Conservation (phyloP, 176 grass and related monocot genomes). For the Zoysia japonica region DNA sequence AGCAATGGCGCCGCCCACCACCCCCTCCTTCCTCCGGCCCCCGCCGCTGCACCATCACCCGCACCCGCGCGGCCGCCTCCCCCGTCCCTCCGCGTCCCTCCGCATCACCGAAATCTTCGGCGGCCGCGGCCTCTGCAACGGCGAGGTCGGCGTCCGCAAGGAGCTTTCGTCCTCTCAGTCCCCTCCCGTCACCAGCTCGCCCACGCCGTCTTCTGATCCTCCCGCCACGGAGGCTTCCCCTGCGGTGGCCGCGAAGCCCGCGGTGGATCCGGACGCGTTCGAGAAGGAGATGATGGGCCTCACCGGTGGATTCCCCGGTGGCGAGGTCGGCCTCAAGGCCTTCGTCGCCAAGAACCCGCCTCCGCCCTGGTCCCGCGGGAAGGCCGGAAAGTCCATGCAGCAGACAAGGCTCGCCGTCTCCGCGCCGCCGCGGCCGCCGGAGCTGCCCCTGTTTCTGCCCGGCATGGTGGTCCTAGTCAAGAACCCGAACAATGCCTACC, state of each 20-base stretch:
- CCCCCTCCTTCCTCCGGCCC: slow-evolving; percentile 41
- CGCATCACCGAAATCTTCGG: slow-evolving; percentile 53
- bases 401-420: no score
- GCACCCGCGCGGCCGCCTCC: not conserved
- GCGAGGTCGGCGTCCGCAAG: slow-evolving; percentile 60
- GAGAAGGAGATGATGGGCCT: slow-evolving; percentile 89
- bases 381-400: no score
- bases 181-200: not conserved
- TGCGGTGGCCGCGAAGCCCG: not conserved
- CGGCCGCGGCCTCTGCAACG: slow-evolving; percentile 67
- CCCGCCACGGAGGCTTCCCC: not conserved
- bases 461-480: no score
- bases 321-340: no score
- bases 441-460: no score
- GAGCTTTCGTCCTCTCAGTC: slow-evolving; percentile 40
- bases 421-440: no score
- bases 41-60: slow-evolving; percentile 4
- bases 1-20: slow-evolving; percentile 40
- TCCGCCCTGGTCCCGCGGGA: no score
- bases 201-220: not conserved
- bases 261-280: slow-evolving; percentile 54
- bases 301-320: slow-evolving; percentile 88
- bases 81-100: slow-evolving; percentile 37
- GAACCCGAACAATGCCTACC: not conserved
- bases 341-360: no score